These are phyloP conservation scores for Acanthamoeba royreba DNA, from an alignment of 208 protist species.

Conservation along the genomic window DNA sequence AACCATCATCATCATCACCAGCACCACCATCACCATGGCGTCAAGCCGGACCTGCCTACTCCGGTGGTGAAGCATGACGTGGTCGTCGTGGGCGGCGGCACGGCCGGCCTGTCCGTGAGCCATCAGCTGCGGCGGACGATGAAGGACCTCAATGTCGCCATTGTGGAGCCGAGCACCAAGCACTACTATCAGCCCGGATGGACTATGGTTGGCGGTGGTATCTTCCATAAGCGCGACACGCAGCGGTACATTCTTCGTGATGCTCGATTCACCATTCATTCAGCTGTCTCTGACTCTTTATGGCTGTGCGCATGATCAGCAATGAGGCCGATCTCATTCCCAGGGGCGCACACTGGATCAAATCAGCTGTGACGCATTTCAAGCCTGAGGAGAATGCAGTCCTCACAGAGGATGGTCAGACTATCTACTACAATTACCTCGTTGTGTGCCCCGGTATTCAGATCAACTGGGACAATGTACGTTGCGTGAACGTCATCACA, in stretches of 20 bases:
- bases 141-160: background rate
- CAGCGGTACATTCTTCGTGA: background rate
- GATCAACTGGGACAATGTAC: constrained; percentile 62
- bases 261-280: background rate
- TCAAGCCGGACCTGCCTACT: too few species aligned
- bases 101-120: constrained; percentile 59
- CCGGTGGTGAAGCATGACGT: constrained; percentile 39
- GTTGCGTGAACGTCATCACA: background rate
- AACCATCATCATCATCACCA: background rate
- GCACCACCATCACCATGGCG: background rate
- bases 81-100: constrained; percentile 66
- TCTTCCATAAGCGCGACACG: constrained; percentile 37
- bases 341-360: constrained; percentile 28
- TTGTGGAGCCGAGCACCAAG: constrained; percentile 61
- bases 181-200: constrained; percentile 78
- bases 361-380: constrained; percentile 24
- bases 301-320: background rate
- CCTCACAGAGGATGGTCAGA: constrained; percentile 46
- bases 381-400: constrained; percentile 56
- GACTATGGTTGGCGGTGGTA: constrained; percentile 73
- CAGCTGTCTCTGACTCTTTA: background rate
- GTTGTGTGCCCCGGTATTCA: constrained; percentile 65
- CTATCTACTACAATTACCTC: constrained; percentile 67
- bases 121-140: constrained; percentile 25
- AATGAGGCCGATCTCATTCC: constrained; percentile 57